Percentiles rank a stretch among this genome's conserved stretches.
Evolutionary conservation across 768 basidiomycete genomes (phyloP).

Genomic region (Mycena chlorophos): DNA sequence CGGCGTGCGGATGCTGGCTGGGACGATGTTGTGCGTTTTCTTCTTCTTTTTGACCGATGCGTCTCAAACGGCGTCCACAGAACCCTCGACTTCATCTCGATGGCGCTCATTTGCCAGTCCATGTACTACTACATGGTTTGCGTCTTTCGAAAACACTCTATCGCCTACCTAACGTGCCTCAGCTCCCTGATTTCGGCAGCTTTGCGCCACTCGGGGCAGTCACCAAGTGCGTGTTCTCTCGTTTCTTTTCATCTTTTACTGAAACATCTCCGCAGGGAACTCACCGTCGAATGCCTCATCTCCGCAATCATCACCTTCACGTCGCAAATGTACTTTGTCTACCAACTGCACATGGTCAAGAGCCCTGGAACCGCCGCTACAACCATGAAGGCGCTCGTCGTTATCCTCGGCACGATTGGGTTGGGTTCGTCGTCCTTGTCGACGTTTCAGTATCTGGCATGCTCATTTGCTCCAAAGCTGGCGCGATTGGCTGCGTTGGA

Average conservation of each 20-base stretch:
- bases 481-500: constrained; percentile 9
- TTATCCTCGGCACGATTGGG: constrained; percentile 6
- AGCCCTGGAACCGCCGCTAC: constrained; percentile 29
- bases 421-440: constrained; percentile 4
- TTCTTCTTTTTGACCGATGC: too few species aligned
- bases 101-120: constrained; percentile 42
- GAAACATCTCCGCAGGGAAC: constrained; percentile 28
- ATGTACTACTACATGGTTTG: constrained; percentile 47
- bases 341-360: constrained; percentile 39
- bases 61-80: constrained; percentile 5
- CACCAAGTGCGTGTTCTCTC: constrained; percentile 35
- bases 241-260: not conserved
- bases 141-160: not conserved
- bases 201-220: constrained; percentile 37
- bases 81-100: constrained; percentile 39
- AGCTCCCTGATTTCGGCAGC: constrained; percentile 49
- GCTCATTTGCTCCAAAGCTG: constrained; percentile 3
- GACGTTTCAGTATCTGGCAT: not conserved
- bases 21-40: constrained; percentile 14
- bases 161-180: not conserved
- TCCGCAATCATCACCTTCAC: constrained; percentile 45
- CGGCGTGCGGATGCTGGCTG: constrained; percentile 7
- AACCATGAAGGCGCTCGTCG: constrained; percentile 19
- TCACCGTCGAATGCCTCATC: constrained; percentile 44
- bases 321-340: constrained; percentile 48